Evolutionary conservation across 2,329 filamentous ascomycete genomes (phyloP).

Genomic region (Calonectria montana): DNA sequence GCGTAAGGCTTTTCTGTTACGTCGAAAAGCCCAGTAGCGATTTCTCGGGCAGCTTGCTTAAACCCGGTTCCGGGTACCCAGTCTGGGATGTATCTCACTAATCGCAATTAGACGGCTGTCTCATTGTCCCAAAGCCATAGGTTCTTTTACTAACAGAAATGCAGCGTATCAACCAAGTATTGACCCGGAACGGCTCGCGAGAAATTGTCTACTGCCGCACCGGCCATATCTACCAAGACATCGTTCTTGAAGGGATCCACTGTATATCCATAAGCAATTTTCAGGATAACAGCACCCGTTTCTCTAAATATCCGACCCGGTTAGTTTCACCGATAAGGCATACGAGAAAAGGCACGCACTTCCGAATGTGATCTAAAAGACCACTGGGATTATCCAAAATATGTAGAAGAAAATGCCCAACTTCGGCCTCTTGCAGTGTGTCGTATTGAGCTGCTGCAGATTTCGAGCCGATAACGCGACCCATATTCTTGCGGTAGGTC

Average conservation of each 20-base stretch:
- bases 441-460: constrained; percentile 52
- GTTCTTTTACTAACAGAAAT: constrained; percentile 22
- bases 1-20: constrained; percentile 28
- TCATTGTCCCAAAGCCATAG: neutral
- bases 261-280: constrained; percentile 35
- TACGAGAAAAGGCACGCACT: constrained; percentile 40
- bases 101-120: neutral
- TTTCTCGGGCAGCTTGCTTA: constrained; percentile 25
- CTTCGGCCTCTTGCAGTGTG: constrained; percentile 56
- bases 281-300: constrained; percentile 30
- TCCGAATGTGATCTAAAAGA: constrained; percentile 55
- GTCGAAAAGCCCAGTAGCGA: constrained; percentile 10
- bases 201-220: constrained; percentile 31
- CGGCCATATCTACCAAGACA: constrained; percentile 27
- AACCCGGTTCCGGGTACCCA: constrained; percentile 31
- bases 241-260: constrained; percentile 31
- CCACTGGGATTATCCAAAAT: constrained; percentile 51
- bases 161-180: constrained; percentile 33
- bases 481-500: constrained; percentile 57
- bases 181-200: constrained; percentile 25
- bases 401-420: constrained; percentile 32
- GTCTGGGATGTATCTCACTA: constrained; percentile 30
- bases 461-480: constrained; percentile 58
- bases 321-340: too few species aligned
- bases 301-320: constrained; percentile 12